phyloP scores from a whole-genome alignment of 2,329 filamentous ascomycete species.

The Xylaria sp. region DNA sequence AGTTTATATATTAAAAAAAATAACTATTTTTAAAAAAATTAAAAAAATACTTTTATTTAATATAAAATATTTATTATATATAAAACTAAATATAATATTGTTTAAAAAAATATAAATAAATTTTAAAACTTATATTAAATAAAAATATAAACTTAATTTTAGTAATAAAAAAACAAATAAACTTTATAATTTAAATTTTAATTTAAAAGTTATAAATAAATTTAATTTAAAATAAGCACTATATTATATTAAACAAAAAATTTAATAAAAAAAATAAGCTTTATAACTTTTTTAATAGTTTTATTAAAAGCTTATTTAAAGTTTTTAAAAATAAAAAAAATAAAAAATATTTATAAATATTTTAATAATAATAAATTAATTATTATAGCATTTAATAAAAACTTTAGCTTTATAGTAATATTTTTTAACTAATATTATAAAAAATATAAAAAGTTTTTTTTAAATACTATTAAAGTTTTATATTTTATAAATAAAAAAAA shows the following conservation, averaged over 20 bases:
- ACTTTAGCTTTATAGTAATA: not conserved
- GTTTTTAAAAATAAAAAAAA: too few relatives aligned
- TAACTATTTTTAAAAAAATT: not conserved
- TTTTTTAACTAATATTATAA: not conserved
- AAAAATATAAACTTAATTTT: not conserved
- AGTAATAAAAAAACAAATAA: not conserved
- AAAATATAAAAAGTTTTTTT: not conserved
- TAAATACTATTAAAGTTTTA: not conserved
- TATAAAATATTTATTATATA: not conserved
- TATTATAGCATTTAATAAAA: not conserved
- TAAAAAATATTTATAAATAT: not conserved
- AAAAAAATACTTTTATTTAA: not conserved
- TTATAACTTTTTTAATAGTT: too few relatives aligned
- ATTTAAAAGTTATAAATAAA: not conserved
- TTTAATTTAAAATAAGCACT: not conserved
- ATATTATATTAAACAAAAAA: not conserved
- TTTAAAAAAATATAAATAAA: too few relatives aligned
- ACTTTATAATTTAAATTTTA: not conserved
- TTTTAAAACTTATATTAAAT: not conserved
- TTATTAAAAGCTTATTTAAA: too few relatives aligned
- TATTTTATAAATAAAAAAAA: not conserved
- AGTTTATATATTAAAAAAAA: not conserved
- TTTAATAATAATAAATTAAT: not conserved
- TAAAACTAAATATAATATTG: not conserved
- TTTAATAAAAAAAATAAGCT: too few relatives aligned